Evolutionary conservation across 139 green algal species (phyloP), one percentile per base, ranked within the genome.

Genomic region (Chlorella sp.): DNA sequence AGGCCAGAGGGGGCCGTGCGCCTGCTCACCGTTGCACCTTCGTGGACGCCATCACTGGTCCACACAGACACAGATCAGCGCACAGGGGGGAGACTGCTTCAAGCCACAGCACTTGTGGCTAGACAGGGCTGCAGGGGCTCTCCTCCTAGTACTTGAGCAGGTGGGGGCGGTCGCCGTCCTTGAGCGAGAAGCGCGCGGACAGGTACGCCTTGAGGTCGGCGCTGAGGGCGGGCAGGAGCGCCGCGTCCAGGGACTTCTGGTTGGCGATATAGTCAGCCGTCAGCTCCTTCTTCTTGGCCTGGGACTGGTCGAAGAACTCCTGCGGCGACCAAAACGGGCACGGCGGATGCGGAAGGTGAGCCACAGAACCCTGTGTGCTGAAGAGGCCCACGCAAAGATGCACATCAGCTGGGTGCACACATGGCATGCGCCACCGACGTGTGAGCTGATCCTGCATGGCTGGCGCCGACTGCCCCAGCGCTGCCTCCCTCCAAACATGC

Each of bases 81-180:
- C n/a, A n/a, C n/a, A n/a, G n/a, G n/a, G n/a, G n/a, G n/a, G n/a
- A n/a, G n/a, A n/a, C n/a, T n/a, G n/a, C n/a, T n/a, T n/a, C n/a
- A n/a, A n/a, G n/a, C n/a, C n/a, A n/a, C n/a, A n/a, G n/a, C n/a
- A n/a, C n/a, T n/a, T n/a, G n/a, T n/a, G n/a, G 42, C 42, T 17
- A 55, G 42, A 17, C 42, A 55, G 42, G 42, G 42, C 42, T 17
- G 42, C 42, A 55, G 42, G 42, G 10, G 42, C 10, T 55, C 42
- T 55, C 10, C 42, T 32, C 80, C 93, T 90, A 98, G 86, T 98
- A 99, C 83, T 96, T 96, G 87, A 99, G 93, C 55, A 97, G 84
- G 88, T 99, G 95, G 24, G 95, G 95, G 75, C 95, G 86, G 84
- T 97, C 89, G 50, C 92, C 93, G 68, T 82, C 82, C 49, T 82